Evolutionary conservation across 345 rosid genomes (phyloP).

Genomic region (Ceriops decandra): DNA sequence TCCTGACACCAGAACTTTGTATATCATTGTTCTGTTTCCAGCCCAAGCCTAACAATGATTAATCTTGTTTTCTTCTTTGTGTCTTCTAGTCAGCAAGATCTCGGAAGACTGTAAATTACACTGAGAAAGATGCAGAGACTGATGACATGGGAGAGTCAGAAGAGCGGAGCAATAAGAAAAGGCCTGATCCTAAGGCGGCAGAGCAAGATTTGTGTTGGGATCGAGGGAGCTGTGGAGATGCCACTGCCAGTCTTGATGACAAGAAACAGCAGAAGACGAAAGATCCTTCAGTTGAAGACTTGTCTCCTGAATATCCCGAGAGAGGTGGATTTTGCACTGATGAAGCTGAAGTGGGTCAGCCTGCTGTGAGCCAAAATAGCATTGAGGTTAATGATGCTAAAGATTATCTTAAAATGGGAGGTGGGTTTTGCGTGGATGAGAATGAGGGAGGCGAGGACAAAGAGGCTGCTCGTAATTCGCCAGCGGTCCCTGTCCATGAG

Average conservation of each 20-base stretch:
- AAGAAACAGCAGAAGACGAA: conserved; percentile 22
- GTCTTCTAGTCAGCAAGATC: conserved; percentile 58
- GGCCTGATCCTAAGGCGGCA: conserved; percentile 20
- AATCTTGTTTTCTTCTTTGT: conserved; percentile 17
- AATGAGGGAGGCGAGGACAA: conserved; percentile 26
- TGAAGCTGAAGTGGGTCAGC: conserved; percentile 40
- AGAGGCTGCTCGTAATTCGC: conserved; percentile 15
- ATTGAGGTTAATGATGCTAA: conserved; percentile 24
- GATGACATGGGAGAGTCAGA: conserved; percentile 35
- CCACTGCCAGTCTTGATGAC: conserved; percentile 5
- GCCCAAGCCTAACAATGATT: not conserved
- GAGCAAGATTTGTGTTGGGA: conserved; percentile 19
- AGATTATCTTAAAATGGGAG: conserved; percentile 54
- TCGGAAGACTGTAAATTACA: conserved; percentile 54
- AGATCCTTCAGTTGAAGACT: conserved; percentile 16
- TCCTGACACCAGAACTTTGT: not conserved
- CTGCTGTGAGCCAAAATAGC: conserved; percentile 15
- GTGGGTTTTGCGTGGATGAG: conserved; percentile 72
- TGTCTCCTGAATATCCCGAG: conserved; percentile 33
- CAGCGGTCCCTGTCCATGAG: conserved; percentile 3
- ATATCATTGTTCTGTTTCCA: not conserved
- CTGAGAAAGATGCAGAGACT: conserved; percentile 33
- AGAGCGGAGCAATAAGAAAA: conserved; percentile 17
- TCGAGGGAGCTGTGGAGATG: conserved; percentile 13
- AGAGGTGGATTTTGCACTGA: conserved; percentile 49